Evolutionary conservation across 192 early-diverging fungal genomes (phyloP).

Genomic region (Coemansia sp.): DNA sequence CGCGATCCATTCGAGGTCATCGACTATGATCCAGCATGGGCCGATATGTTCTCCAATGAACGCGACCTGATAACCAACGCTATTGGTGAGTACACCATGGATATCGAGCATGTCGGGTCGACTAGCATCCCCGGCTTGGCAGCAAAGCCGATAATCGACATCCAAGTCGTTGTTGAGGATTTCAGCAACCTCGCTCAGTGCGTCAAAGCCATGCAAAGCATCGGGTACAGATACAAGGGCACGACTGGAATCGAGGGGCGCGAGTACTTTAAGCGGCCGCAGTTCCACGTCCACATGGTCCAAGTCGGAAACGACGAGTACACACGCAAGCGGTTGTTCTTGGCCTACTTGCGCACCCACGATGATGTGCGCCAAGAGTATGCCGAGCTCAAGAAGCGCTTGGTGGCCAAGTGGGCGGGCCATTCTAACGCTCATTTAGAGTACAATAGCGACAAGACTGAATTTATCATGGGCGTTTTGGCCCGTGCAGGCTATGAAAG

Average conservation of each 20-base stretch:
- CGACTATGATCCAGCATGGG: slow-evolving; percentile 15
- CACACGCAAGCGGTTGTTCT: slow-evolving; percentile 10
- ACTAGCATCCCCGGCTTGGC: slow-evolving; percentile 35
- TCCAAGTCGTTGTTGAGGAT: slow-evolving; percentile 6
- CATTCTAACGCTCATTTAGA: neutral
- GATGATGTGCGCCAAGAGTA: slow-evolving; percentile 10
- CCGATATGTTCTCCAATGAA: neutral
- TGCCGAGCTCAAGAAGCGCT: slow-evolving; percentile 6
- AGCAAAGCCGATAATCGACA: slow-evolving; percentile 37
- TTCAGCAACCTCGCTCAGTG: slow-evolving; percentile 3
- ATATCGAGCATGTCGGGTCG: slow-evolving; percentile 22
- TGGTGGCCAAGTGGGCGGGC: slow-evolving; percentile 17
- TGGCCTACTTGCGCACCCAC: slow-evolving; percentile 7
- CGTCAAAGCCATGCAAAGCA: neutral
- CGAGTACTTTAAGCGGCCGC: slow-evolving; percentile 17
- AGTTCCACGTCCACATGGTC: slow-evolving; percentile 16
- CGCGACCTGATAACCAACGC: neutral
- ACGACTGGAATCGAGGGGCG: slow-evolving; percentile 5
- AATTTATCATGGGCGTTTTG: slow-evolving; percentile 27
- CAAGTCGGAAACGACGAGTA: slow-evolving; percentile 7
- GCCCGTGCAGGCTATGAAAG: too few relatives aligned
- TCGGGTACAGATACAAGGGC: slow-evolving; percentile 14
- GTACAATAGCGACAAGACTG: slow-evolving; percentile 19
- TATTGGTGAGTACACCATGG: neutral
- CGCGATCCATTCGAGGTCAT: slow-evolving; percentile 7